A percentile compares a stretch with the other conserved stretches of the same genome.
phyloP scores from a whole-genome alignment of 208 protist species.

The Acanthamoeba healyi region DNA sequence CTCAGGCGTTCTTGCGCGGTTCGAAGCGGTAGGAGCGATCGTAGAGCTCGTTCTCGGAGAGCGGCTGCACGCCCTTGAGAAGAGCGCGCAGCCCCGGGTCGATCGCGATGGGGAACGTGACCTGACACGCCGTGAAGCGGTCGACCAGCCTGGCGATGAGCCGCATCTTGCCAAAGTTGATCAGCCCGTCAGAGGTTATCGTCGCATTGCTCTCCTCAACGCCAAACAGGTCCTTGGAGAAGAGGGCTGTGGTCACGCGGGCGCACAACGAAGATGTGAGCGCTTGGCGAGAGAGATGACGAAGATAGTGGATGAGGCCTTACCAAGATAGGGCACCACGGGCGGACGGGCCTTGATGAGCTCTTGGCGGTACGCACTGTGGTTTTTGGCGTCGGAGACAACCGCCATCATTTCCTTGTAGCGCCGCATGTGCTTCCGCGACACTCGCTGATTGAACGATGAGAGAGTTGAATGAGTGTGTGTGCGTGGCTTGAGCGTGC shows the following conservation, averaged over 20 bases:
- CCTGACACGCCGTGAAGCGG: not conserved
- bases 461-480: too few relatives aligned
- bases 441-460: not conserved
- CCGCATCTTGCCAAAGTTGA: conserved; percentile 52
- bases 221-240: conserved; percentile 43
- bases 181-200: not conserved
- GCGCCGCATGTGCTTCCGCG: not conserved
- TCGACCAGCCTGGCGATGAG: not conserved
- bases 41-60: conserved; percentile 37
- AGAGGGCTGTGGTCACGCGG: not conserved
- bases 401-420: conserved; percentile 23
- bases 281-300: not conserved
- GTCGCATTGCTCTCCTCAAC: conserved; percentile 34
- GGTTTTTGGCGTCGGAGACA: not conserved
- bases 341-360: conserved; percentile 13
- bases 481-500: too few relatives aligned
- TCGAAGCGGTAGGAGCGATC: conserved; percentile 10
- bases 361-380: not conserved
- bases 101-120: conserved; percentile 1
- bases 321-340: conserved; percentile 5
- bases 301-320: too few relatives aligned
- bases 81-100: conserved; percentile 11
- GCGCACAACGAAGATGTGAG: not conserved
- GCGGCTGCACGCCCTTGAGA: not conserved
- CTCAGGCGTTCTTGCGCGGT: conserved; percentile 9